A percentile compares a stretch with the other conserved stretches of the same genome.
These are phyloP conservation scores for Candida verbasci DNA, from an alignment of 805 yeast genomes.

Conservation along the genomic window DNA sequence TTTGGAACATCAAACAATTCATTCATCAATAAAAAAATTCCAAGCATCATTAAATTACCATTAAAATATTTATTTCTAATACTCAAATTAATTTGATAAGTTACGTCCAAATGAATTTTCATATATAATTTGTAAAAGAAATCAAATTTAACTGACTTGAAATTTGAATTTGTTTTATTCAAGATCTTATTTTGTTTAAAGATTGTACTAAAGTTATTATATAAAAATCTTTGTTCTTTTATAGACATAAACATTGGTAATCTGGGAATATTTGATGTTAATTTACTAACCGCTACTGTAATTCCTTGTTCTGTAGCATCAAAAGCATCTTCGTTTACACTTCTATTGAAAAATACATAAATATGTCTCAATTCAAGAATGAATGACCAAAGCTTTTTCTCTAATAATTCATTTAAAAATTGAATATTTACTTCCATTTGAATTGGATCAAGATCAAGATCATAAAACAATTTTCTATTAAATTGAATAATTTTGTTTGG, in stretches of 20 bases:
- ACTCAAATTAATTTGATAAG: not conserved
- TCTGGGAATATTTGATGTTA: not conserved
- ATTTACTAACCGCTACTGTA: not conserved
- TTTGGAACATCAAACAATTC: constrained; percentile 2
- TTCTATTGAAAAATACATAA: no score
- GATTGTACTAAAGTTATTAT: not conserved
- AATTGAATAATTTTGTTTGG: no score
- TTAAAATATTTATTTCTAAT: constrained; percentile 4
- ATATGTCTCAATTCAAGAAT: no score
- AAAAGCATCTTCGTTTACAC: no score
- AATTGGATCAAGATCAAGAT: no score
- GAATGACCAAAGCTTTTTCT: no score
- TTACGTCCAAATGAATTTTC: not conserved
- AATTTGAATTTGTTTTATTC: not conserved
- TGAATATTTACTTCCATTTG: no score
- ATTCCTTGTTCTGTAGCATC: not conserved
- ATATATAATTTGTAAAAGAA: not conserved
- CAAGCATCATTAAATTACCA: constrained; percentile 3
- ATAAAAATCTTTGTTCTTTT: not conserved
- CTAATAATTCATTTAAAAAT: no score
- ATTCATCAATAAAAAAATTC: constrained; percentile 1
- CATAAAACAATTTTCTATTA: no score
- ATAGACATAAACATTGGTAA: not conserved
- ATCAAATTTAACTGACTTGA: constrained; percentile 1
- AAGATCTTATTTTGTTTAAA: not conserved